Base-by-base conservation (phyloP, 2,329 filamentous ascomycete species). In the Clarireedia paspali region DNA sequence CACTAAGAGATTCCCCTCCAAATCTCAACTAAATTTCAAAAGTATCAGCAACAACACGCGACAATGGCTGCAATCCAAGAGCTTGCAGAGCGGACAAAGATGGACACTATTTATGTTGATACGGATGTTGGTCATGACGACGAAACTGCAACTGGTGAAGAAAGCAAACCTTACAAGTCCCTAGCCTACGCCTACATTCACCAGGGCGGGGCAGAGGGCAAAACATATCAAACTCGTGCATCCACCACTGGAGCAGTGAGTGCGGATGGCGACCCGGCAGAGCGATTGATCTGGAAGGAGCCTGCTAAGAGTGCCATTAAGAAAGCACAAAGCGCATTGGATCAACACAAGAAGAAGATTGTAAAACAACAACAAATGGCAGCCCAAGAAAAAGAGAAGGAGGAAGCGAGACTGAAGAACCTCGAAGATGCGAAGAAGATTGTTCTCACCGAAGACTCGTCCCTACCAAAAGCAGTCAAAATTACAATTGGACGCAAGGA, bases 351-450 rank as follows among this genome's bases (percentile, higher is more conserved):
- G 80, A 91, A 90, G 80, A 95, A 95, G 79, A 79, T 87, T 46
- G 82, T 82, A 64, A 91, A 90, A 74, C 87, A 88, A 71, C 80
- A 85, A 63, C 85, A 91, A 68, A 75, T 83, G 61, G 85, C 84
- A 55, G 83, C 86, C 47, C 80, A 85, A 55, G 83, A 89, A 71
- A 83, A 85, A 67, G 84, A 89, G 72, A 84, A 87, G 70, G 82
- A 85, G 59, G 82, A 85, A 63, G 84, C 87, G 68, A 82, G 87
- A 53, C 77, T 84, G 60, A 80, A 82, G 69, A 79, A 72, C 64
- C 77, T 95, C 34, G 89, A 95, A 69, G 88, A 91, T 64, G 88
- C 89, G 38, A 91, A 91, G 78, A 88, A 89, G 73, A 79, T 92
- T 60, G 74, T 85, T 57, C 77, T 89, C 34, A 70, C 70, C 64